A percentile compares a stretch with the other conserved stretches of the same genome.
These are phyloP conservation scores for Fusarium goolgardi DNA, from an alignment of 2,329 filamentous ascomycete genomes.

Conservation along the genomic window DNA sequence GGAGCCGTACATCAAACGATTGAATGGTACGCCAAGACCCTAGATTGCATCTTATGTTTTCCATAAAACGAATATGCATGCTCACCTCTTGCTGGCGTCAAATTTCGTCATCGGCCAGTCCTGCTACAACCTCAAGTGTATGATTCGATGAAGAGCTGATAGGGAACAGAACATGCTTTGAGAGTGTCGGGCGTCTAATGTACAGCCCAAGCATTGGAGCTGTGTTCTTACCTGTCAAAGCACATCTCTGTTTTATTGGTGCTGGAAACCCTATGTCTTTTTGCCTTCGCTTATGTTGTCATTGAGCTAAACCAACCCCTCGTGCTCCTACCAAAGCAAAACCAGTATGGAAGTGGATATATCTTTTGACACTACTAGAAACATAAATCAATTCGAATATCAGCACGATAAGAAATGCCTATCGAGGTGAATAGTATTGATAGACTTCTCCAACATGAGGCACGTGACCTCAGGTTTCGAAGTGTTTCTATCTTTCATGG, in stretches of 20 bases:
- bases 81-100: background rate
- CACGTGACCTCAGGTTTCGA: slow-evolving; percentile 20
- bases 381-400: background rate
- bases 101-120: background rate
- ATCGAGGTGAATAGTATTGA: background rate
- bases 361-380: background rate
- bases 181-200: background rate
- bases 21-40: background rate
- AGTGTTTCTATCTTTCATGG: background rate
- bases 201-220: background rate
- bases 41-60: background rate
- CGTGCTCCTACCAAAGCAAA: background rate
- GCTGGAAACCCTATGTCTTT: background rate
- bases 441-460: background rate
- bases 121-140: background rate
- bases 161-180: too few species aligned
- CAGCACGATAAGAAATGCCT: background rate
- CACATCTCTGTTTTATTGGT: background rate
- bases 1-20: background rate
- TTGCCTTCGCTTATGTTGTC: background rate
- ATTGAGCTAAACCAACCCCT: too few species aligned
- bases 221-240: background rate
- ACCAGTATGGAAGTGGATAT: background rate
- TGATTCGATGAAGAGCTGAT: background rate
- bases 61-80: background rate